Percentiles rank a stretch among this genome's conserved stretches.
These are phyloP conservation scores for Sicyos baderoa DNA, from an alignment of 306 rosid species.

Conservation along the genomic window DNA sequence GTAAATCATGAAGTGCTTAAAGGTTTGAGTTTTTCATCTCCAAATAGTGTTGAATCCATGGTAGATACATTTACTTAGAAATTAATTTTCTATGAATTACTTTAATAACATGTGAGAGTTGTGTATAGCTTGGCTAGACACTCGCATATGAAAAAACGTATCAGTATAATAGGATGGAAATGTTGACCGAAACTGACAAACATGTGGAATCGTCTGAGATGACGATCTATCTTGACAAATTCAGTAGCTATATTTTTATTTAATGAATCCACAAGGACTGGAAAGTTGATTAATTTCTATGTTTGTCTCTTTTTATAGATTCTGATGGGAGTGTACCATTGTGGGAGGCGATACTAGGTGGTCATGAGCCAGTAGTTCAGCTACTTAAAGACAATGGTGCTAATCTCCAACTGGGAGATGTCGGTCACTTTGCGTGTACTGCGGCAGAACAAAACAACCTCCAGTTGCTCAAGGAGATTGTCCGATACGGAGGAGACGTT, in stretches of 20 bases:
- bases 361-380: constrained; percentile 46
- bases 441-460: constrained; percentile 56
- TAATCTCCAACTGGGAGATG: constrained; percentile 40
- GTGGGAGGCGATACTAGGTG: constrained; percentile 69
- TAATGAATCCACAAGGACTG: too few relatives aligned
- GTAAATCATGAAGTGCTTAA: too few relatives aligned
- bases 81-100: too few relatives aligned
- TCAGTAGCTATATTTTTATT: neutral
- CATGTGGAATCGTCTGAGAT: neutral
- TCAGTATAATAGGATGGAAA: neutral
- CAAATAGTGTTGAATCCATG: too few relatives aligned
- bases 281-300: neutral
- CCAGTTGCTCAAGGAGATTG: constrained; percentile 46
- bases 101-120: too few relatives aligned
- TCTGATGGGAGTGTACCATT: constrained; percentile 65
- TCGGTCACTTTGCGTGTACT: constrained; percentile 55
- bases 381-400: constrained; percentile 57
- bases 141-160: too few relatives aligned
- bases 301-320: constrained; percentile 33
- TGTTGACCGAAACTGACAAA: neutral
- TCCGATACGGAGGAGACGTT: constrained; percentile 54
- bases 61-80: too few relatives aligned
- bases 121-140: too few relatives aligned
- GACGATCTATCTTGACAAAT: neutral
- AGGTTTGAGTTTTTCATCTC: too few relatives aligned